Percentiles rank a stretch among this genome's conserved stretches.
Evolutionary conservation across 164 flowering plant genomes (phyloP).

Genomic region (Annona squamosa): DNA sequence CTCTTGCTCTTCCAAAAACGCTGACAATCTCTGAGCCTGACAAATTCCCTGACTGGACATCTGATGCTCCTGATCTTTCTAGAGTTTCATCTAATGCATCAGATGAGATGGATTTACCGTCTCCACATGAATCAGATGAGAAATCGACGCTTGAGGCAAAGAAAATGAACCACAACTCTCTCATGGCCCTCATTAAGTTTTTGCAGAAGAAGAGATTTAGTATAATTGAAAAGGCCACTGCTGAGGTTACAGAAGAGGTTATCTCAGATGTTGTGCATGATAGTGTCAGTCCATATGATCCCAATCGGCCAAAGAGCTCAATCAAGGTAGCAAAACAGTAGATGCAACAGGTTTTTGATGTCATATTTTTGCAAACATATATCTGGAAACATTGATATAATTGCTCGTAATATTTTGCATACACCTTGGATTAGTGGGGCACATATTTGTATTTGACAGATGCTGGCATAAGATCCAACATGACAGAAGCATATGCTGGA

Average conservation of each 20-base stretch:
- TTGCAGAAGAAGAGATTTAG: constrained; percentile 75
- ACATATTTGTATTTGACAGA: too few relatives aligned
- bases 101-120: constrained; percentile 75
- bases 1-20: constrained; percentile 72
- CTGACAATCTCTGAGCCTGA: constrained; percentile 51
- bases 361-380: too few relatives aligned
- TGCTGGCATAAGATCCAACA: too few relatives aligned
- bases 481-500: too few relatives aligned
- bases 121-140: constrained; percentile 60
- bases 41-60: constrained; percentile 42
- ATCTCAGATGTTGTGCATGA: constrained; percentile 77
- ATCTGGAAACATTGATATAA: too few relatives aligned
- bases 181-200: constrained; percentile 89
- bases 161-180: constrained; percentile 85
- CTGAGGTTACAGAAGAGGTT: constrained; percentile 92
- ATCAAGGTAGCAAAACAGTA: constrained; percentile 46
- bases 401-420: too few relatives aligned
- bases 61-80: constrained; percentile 63
- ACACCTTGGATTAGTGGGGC: too few relatives aligned
- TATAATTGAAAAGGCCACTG: constrained; percentile 78
- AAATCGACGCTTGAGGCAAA: constrained; percentile 56
- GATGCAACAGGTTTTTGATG: too few relatives aligned
- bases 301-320: constrained; percentile 42
- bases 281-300: constrained; percentile 40
- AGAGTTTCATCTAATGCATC: constrained; percentile 82